These are phyloP conservation scores for Sarocladiaceae sp. DNA, from an alignment of 2,329 filamentous ascomycete genomes.

Conservation along the genomic window DNA sequence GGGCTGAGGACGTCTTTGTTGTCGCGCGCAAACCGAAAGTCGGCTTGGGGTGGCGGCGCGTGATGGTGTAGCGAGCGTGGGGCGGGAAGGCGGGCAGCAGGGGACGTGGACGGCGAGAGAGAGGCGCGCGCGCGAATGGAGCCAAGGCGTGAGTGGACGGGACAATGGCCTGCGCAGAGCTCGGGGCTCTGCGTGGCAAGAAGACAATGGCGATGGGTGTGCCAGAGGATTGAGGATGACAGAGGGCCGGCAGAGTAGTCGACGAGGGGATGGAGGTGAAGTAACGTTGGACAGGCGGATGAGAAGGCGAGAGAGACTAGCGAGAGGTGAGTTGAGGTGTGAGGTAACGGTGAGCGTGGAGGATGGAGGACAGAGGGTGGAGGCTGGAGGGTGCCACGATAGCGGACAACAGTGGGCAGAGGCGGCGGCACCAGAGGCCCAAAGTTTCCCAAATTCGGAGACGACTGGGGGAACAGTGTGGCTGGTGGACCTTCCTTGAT, in stretches of 20 bases:
- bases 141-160: neutral
- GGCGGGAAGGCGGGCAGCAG: slow-evolving; percentile 8
- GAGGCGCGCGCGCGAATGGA: slow-evolving; percentile 5
- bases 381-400: too few species aligned
- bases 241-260: neutral
- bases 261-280: neutral
- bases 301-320: too few species aligned
- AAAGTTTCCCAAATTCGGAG: too few species aligned
- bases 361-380: too few species aligned
- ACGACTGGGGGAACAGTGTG: too few species aligned
- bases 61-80: slow-evolving; percentile 7
- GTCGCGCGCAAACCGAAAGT: slow-evolving; percentile 5
- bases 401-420: too few species aligned
- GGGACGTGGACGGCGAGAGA: neutral
- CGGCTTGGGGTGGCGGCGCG: neutral
- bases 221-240: neutral
- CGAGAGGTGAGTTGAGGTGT: too few species aligned
- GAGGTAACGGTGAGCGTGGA: too few species aligned
- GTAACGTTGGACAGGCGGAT: neutral
- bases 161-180: slow-evolving; percentile 8
- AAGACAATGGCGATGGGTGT: slow-evolving; percentile 4
- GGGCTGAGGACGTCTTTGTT: too few species aligned
- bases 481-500: too few species aligned
- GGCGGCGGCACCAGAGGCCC: too few species aligned
- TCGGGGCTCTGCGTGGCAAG: slow-evolving; percentile 6